phyloP scores from a whole-genome alignment of 225 moss, liverwort and hornwort species.

The Rhytidiadelphus loreus region DNA sequence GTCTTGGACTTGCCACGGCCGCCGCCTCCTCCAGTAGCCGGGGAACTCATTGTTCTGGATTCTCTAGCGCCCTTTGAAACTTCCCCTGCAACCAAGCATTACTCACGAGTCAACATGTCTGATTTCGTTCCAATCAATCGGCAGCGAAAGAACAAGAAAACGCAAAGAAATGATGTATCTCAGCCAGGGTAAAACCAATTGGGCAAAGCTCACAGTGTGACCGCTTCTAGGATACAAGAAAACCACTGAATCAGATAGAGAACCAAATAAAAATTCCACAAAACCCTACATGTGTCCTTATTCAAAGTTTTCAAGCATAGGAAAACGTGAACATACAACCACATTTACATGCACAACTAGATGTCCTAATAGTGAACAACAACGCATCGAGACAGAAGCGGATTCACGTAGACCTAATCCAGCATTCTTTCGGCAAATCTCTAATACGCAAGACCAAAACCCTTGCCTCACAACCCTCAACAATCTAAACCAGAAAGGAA shows the following conservation, averaged over 20 bases:
- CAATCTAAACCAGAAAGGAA: background rate
- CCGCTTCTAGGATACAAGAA: background rate
- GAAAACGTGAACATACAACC: background rate
- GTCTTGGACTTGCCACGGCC: conserved; percentile 77
- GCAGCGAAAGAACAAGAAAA: background rate
- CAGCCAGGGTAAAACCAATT: background rate
- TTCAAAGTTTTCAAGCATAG: background rate
- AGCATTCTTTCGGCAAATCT: background rate
- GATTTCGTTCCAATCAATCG: background rate
- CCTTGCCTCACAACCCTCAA: background rate
- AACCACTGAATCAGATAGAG: background rate
- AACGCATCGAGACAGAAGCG: background rate
- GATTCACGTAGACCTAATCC: background rate
- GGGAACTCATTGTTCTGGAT: conserved; percentile 26
- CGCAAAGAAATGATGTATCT: background rate
- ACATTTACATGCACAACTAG: background rate
- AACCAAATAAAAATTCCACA: background rate
- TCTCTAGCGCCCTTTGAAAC: background rate
- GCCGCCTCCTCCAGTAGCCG: conserved; percentile 37
- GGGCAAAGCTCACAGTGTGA: background rate
- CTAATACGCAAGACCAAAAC: too few species aligned
- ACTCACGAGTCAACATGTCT: background rate
- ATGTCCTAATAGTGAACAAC: background rate
- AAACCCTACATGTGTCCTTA: background rate
- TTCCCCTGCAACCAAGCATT: background rate